Evolutionary conservation across 2,329 filamentous ascomycete genomes (phyloP), one percentile per base, ranked within the genome.

Genomic region (Penicillium sp.): DNA sequence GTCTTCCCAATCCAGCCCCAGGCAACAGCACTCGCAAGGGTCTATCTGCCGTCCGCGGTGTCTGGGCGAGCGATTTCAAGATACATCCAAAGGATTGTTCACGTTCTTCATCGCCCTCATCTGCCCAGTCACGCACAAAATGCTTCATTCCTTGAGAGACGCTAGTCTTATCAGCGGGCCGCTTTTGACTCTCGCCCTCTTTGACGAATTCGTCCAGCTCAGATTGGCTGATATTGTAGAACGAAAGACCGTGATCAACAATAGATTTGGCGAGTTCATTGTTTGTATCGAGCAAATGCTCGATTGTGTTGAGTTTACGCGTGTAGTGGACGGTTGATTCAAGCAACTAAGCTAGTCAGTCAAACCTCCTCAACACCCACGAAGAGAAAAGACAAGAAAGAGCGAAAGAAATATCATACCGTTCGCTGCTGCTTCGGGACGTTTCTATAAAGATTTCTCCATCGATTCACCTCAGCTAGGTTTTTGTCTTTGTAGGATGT

Each of bases 301-400:
- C 76, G 10, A 78, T 69, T 1, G 70, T 69, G 14, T 74, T 67
- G 18, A 84, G 77, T 59, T 82, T 84, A 56, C 82, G 79, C 2
- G 81, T 80, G 62, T 85, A 88, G 45, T 82, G 76, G 39, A 86
- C 68, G 2, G 79, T 72, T n/a, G 81, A 79, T 59, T 86, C 82
- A 2, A 88, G 78, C 2, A 82, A 24, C 77, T 81, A 44, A 13
- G 7, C 24, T 11, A 20, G 22, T 54, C 26, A 54, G 37, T 7
- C 18, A 39, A 5, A 16, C 24, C 7, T 26, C 10, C 22, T 14
- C 2, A 16, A 16, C 2, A 26, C 8, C 6, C 14, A 13, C 47
- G 26, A 50, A 24, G 29, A 26, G 26, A 5, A 22, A 26, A n/a
- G 6, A 22, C 14, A n/a, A 6, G 8, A 22, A 38, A 34, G 5